Conservation (phyloP, 2,329 filamentous ascomycete species). For the Septoria petroselini region DNA sequence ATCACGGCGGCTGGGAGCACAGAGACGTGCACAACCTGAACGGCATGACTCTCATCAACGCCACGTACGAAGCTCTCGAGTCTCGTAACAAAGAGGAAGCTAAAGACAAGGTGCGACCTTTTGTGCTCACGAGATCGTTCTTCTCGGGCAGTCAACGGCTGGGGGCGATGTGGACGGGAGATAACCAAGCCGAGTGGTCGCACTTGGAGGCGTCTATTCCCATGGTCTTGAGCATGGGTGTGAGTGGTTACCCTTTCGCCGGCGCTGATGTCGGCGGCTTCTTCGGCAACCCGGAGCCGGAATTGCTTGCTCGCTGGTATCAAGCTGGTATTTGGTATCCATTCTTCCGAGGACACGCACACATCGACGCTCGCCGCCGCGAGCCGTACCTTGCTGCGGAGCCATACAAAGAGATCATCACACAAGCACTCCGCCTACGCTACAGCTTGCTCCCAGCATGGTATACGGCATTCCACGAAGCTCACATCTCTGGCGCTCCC, state of each 20-base stretch:
- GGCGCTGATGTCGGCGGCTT: slow-evolving; percentile 97
- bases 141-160: slow-evolving; percentile 85
- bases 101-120: slow-evolving; percentile 61
- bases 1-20: slow-evolving; percentile 90
- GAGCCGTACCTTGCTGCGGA: slow-evolving; percentile 88
- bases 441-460: slow-evolving; percentile 88
- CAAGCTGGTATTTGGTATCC: slow-evolving; percentile 96
- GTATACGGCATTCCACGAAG: slow-evolving; percentile 96
- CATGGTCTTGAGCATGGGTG: slow-evolving; percentile 90
- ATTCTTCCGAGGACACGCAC: slow-evolving; percentile 95
- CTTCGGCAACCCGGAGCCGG: slow-evolving; percentile 93
- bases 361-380: slow-evolving; percentile 90
- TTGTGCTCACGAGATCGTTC: slow-evolving; percentile 89
- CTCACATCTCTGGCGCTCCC: slow-evolving; percentile 75
- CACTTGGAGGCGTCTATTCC: slow-evolving; percentile 86
- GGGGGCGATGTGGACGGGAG: slow-evolving; percentile 97
- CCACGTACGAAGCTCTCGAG: slow-evolving; percentile 80
- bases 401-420: slow-evolving; percentile 81
- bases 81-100: slow-evolving; percentile 82
- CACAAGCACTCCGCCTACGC: slow-evolving; percentile 79
- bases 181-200: slow-evolving; percentile 91
- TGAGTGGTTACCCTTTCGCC: slow-evolving; percentile 88
- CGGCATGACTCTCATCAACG: slow-evolving; percentile 92
- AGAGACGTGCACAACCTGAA: slow-evolving; percentile 95
- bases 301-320: slow-evolving; percentile 91